Evolutionary conservation across 192 early-diverging fungal species (phyloP).

Genomic region (Coemansia sp.): DNA sequence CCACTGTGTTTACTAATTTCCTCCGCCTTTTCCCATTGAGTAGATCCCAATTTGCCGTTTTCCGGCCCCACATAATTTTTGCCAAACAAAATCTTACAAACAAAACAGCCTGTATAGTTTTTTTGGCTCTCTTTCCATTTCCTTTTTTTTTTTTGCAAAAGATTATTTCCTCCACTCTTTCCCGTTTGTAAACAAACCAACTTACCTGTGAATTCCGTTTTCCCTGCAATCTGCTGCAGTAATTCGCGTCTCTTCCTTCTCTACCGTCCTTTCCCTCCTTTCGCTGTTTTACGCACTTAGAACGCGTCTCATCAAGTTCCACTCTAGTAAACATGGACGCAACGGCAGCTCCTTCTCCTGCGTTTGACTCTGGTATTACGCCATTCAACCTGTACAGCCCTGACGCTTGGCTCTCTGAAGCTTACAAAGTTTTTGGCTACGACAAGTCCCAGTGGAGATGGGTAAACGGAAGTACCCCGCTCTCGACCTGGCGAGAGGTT

Average conservation of each 20-base stretch:
- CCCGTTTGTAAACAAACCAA: not conserved
- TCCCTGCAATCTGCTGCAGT: slow-evolving; percentile 7
- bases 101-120: not conserved
- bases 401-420: slow-evolving; percentile 43
- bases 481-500: slow-evolving; percentile 58
- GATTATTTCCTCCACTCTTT: not conserved
- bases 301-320: not conserved
- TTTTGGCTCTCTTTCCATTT: not conserved
- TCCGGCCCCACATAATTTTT: not conserved
- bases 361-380: slow-evolving; percentile 3
- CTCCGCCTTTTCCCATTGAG: not conserved
- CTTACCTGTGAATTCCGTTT: not conserved
- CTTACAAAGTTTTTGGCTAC: slow-evolving; percentile 36
- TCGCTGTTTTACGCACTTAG: too few relatives aligned
- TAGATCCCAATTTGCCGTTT: not conserved
- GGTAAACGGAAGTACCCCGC: slow-evolving; percentile 47
- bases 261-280: not conserved
- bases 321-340: slow-evolving; percentile 9
- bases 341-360: slow-evolving; percentile 13
- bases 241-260: slow-evolving; percentile 6
- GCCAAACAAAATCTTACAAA: not conserved
- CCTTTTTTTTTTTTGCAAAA: not conserved
- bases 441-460: slow-evolving; percentile 59
- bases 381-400: slow-evolving; percentile 37
- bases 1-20: not conserved